Base-by-base conservation (phyloP, 345 rosid species). In the Noccaea bulbosa region DNA sequence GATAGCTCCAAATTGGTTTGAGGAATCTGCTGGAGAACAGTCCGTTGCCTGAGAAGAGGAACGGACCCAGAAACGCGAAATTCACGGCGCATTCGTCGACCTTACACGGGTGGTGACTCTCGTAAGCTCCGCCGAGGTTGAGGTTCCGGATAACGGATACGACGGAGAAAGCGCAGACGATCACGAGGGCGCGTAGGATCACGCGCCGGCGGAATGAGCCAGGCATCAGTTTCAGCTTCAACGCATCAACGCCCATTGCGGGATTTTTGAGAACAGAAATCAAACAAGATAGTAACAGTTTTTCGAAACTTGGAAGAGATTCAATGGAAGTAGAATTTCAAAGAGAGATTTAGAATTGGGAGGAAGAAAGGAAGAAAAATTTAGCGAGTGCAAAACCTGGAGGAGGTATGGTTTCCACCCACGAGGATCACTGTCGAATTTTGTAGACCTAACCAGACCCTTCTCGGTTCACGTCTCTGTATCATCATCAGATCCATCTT, bases 391-490 rank as follows among this genome's bases (percentile, higher is more conserved):
- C 97, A 91, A 87, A 93, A 93, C 96, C 97, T 87, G 94, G 87
- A 91, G 70, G 96, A 91, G 70, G 97, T 91, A 84, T 91, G 98
- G 81, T 93, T 93, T 60, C 98, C 97, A 89, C 97, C 98, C 97
- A 93, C 94, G 81, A 91, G 97, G 96, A 93, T 70, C 66, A 86
- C 90, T 85, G 69, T 84, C 50, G 91, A 81, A 67, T 71, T 84
- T 89, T 86, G 92, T 14, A 81, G 72, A 3, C 83, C 79, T 81
- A 87, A 80, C 97, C 93, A 88, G 64, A 85, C 88, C 78, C 86
- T 79, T 72, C 78, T 81, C 12, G 84, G 90, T 79, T 73, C 73
- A 65, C 83, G 83, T 32, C 75, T 78, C 22, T 71, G 67, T 70
- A 64, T 79, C 48, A 79, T 15, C 79, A 78, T 47, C 70, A 33